A percentile compares a stretch with the other conserved stretches of the same genome.
phyloP scores from a whole-genome alignment of 2,329 filamentous ascomycete species.

The Achaetomium macrosporum region DNA sequence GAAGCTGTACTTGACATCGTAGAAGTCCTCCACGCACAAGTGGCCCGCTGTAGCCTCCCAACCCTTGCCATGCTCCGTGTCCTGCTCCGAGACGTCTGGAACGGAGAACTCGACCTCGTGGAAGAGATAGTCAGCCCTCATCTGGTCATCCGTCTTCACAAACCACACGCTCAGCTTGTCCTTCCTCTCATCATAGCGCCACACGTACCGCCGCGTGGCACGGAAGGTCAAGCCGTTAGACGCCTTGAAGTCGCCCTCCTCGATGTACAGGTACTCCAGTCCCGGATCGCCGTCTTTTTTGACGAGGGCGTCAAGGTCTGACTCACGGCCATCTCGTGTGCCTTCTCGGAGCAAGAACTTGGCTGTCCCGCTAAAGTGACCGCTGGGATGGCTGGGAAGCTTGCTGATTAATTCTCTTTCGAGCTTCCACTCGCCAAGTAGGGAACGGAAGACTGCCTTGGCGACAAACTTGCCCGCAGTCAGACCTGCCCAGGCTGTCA shows the following conservation, averaged over 20 bases:
- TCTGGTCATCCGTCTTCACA: conserved; percentile 55
- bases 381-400: conserved; percentile 54
- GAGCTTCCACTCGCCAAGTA: conserved; percentile 65
- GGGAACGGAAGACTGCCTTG: conserved; percentile 61
- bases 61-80: conserved; percentile 33
- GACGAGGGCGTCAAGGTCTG: conserved; percentile 22
- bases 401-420: conserved; percentile 50
- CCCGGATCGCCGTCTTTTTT: conserved; percentile 32
- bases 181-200: conserved; percentile 57
- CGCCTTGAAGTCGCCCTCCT: conserved; percentile 60
- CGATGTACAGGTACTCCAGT: conserved; percentile 62
- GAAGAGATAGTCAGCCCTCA: conserved; percentile 66
- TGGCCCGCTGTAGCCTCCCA: conserved; percentile 64
- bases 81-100: conserved; percentile 24
- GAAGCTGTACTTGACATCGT: conserved; percentile 66
- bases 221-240: conserved; percentile 50
- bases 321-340: conserved; percentile 47
- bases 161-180: conserved; percentile 70
- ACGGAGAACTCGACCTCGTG: conserved; percentile 61
- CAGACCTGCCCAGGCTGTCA: conserved; percentile 37
- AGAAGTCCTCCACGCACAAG: conserved; percentile 65
- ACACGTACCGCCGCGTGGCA: conserved; percentile 63
- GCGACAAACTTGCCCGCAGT: conserved; percentile 50
- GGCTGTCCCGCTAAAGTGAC: conserved; percentile 59
- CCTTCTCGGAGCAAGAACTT: conserved; percentile 57